Evolutionary conservation across 352 stramenopile species (phyloP).

Genomic region (Globisporangium nagaii): DNA sequence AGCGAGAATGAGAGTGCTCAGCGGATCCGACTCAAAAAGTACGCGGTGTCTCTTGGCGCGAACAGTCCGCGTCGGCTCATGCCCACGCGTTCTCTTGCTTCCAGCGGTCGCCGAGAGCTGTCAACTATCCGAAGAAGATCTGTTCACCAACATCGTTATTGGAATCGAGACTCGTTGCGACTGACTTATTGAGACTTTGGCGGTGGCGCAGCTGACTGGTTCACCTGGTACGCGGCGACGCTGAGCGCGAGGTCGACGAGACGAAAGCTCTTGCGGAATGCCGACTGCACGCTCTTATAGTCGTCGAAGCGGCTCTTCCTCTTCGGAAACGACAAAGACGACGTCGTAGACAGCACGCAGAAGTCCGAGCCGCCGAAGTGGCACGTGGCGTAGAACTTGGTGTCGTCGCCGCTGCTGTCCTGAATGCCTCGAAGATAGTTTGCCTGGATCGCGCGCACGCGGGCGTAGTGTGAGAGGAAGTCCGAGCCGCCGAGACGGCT

Average conservation of each 20-base stretch:
- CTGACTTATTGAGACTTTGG: no score
- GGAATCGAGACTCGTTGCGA: no score
- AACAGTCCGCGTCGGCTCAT: neutral
- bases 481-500: neutral
- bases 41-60: no score
- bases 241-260: conserved; percentile 5
- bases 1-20: neutral
- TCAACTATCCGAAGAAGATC: no score
- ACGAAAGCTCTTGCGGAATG: conserved; percentile 2
- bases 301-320: conserved; percentile 1
- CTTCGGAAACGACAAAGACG: neutral
- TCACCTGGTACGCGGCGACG: conserved; percentile 8
- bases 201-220: no score
- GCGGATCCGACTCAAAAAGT: no score
- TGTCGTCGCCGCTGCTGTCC: neutral
- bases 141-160: no score
- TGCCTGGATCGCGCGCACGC: neutral
- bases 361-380: conserved; percentile 6
- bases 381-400: conserved; percentile 10
- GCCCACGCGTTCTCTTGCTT: neutral
- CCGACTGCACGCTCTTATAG: conserved; percentile 4
- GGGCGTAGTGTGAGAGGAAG: neutral
- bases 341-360: neutral
- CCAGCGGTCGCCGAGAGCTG: no score
- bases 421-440: conserved; percentile 6